Evolutionary conservation across 305 asterid species (phyloP), one percentile per base, ranked within the genome.

Genomic region (Fraxinus sp.): DNA sequence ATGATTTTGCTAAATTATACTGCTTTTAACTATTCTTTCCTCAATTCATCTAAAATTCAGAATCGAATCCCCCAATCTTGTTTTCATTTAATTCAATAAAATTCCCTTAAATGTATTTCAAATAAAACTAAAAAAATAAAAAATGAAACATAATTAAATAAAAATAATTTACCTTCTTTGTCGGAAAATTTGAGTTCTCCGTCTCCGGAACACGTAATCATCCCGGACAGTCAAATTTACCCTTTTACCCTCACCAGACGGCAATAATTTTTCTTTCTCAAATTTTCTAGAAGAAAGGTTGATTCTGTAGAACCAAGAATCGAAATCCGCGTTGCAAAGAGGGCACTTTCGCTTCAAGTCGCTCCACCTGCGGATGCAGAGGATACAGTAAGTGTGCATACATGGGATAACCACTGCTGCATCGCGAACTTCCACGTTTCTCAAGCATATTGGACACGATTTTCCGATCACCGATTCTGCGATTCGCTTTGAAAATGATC

Each of bases 341-440:
- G 93, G 94, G 78, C 94, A 91, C 11, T 81, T 88, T 78, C 88
- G 87, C 88, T 90, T 91, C 81, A 88, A 33, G 68, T 79, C 57
- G 87, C 94, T 90, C 94, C 94, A 91, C 81, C 79, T 81, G 84
- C 88, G 86, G 88, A 91, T 91, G 84, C 93, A 91, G 0, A 41
- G 83, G 66, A 84, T 35, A 62, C 94, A 89, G 75, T 89, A 91
- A 64, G 89, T 86, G 88, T 91, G 94, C 85, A 44, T 59, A 78
- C 94, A 91, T 76, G 87, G 86, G 55, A 82, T 80, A 6, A 91
- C 22, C 24, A 87, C 81, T 20, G 88, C 91, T 13, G 89, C 89
- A 5, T 81, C 75, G 26, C 86, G 86, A 74, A 83, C 30, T 70
- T 81, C 83, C 1, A 89, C 35, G 46, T n/a, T 64, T 83, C 37